Evolutionary conservation across 2,329 filamentous ascomycete species (phyloP).

Genomic region (Beauveria asiatica): DNA sequence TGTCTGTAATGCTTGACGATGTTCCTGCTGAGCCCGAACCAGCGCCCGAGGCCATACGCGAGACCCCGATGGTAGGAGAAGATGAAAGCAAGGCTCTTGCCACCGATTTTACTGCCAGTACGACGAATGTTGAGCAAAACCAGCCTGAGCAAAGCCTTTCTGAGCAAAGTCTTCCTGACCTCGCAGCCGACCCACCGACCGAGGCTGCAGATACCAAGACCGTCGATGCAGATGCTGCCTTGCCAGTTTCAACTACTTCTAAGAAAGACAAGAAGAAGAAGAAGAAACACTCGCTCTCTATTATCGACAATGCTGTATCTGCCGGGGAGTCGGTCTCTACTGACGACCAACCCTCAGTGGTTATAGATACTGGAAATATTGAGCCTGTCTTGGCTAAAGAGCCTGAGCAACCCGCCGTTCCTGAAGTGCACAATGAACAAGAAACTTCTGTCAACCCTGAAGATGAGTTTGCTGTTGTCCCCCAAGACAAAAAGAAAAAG

Average conservation of each 20-base stretch:
- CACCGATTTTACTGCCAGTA: neutral
- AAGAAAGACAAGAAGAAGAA: constrained; percentile 23
- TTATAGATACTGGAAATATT: neutral
- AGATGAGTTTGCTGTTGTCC: constrained; percentile 1
- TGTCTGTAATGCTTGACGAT: neutral
- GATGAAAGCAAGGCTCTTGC: neutral
- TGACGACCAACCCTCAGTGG: neutral
- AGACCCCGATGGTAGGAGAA: neutral
- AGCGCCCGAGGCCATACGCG: neutral
- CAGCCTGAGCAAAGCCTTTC: neutral
- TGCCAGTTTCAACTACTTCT: constrained; percentile 2
- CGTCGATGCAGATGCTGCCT: constrained; percentile 8
- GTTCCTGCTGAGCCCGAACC: neutral
- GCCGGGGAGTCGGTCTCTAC: neutral
- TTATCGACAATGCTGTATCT: constrained; percentile 8
- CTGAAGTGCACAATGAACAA: neutral
- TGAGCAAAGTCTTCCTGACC: neutral
- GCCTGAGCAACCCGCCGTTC: neutral
- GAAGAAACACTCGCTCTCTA: constrained; percentile 15
- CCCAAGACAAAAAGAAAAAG: constrained; percentile 14
- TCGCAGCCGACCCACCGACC: neutral
- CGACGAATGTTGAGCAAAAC: neutral
- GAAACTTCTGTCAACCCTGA: neutral
- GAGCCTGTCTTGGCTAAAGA: neutral
- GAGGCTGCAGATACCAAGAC: neutral